Evolutionary conservation across 2,329 filamentous ascomycete genomes (phyloP), one percentile per base, ranked within the genome.

Genomic region (Myriangium duriaei): DNA sequence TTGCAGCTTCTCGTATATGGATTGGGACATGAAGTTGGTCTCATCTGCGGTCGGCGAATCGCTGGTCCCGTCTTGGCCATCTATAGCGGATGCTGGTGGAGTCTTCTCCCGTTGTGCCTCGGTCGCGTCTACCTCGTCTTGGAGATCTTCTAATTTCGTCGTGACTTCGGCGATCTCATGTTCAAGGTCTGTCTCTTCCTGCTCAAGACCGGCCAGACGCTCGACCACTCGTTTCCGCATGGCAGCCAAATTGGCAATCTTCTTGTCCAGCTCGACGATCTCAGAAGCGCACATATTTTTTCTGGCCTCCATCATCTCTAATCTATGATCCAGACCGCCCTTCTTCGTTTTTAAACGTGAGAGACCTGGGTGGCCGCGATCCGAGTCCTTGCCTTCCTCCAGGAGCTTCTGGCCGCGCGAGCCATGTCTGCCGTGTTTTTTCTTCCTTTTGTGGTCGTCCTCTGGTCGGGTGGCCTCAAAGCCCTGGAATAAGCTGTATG

Each of bases 211-310:
- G 1, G 87, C 87, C 47, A 98, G 61, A 45, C 91, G 73, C 39
- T 95, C 86, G 41, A 98, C 61, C 32, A 96, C 81, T 44, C 95
- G 92, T 54, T 79, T 81, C 47, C 91, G 79, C 85, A 96, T 95
- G 45, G 76, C 84, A 49, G 85, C 80, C 39, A 98, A 67, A 58
- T 96, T 96, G 43, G 84, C 76, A 46, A 98, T 88, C 61, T 96
- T 98, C 62, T 81, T 87, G 62, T 98, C 91, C 44, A 98, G 94
- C 54, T 98, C 91, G 43, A 78, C 76, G 42, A 98, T 96, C 60
- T 98, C 91, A 45, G 84, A 82, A 52, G 85, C 91, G 49, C 87
- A 88, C 88, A 98, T 95, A 54, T 91, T 94, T 61, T 98, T 98
- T 42, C 91, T 75, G 45, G 96, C 76, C 3, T 80, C 74, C 64